phyloP scores from a whole-genome alignment of 1,139 yeast species.

The Taphrina flavorubra region DNA sequence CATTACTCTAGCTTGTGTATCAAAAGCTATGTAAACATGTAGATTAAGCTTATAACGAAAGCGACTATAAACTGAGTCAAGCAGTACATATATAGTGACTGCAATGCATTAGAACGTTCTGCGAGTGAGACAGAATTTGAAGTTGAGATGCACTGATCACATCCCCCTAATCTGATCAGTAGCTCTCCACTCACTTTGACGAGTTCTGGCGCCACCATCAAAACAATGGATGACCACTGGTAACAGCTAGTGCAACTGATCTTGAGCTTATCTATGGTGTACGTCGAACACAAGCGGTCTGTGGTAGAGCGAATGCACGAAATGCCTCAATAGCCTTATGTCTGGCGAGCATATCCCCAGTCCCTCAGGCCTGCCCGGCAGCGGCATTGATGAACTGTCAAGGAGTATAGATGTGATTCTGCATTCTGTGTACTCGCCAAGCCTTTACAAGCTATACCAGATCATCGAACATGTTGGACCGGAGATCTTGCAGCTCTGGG shows the following conservation, averaged over 20 bases:
- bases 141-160: not conserved
- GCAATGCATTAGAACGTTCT: too few species aligned
- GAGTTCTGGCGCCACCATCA: conserved; percentile 1
- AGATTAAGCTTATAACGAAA: too few species aligned
- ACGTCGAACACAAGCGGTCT: too few species aligned
- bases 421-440: not conserved
- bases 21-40: too few species aligned
- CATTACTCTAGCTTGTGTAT: too few species aligned
- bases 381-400: conserved; percentile 2
- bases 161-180: not conserved
- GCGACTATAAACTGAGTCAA: too few species aligned
- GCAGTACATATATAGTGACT: too few species aligned
- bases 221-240: not conserved
- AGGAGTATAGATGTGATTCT: conserved; percentile 6
- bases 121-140: too few species aligned
- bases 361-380: too few species aligned
- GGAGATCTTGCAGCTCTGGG: not conserved
- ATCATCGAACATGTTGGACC: not conserved
- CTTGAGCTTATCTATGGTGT: not conserved
- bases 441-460: not conserved
- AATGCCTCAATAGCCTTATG: too few species aligned
- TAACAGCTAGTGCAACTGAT: not conserved
- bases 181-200: not conserved
- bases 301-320: too few species aligned
- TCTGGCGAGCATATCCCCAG: too few species aligned